Conservation (phyloP, 208 protist species). For the Porcisia hertigi region DNA sequence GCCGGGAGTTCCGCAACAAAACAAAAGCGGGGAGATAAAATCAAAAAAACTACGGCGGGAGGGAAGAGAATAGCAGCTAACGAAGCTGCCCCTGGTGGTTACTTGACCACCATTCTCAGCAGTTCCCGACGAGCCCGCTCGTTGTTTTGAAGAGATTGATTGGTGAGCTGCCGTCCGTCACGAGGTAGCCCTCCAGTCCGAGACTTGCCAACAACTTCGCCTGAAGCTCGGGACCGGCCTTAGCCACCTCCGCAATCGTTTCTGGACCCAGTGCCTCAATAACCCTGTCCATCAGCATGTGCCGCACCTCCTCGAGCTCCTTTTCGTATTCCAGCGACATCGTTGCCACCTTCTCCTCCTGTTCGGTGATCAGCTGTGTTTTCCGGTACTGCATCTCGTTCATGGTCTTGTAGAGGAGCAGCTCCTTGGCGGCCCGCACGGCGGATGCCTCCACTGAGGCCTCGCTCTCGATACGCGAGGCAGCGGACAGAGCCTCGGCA, state of each 20-base stretch:
- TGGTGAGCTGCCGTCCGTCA: constrained; percentile 91
- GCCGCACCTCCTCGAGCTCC: constrained; percentile 42
- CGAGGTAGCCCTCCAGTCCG: constrained; percentile 87
- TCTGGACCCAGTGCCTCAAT: constrained; percentile 71
- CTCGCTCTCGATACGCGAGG: constrained; percentile 89
- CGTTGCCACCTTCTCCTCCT: constrained; percentile 41
- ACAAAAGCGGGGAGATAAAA: not conserved
- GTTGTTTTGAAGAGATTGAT: constrained; percentile 93
- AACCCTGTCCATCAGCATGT: constrained; percentile 47
- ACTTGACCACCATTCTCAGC: not conserved
- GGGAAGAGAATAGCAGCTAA: not conserved
- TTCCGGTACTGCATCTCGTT: constrained; percentile 55
- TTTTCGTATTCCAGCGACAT: constrained; percentile 36
- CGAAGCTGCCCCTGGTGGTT: too few species aligned
- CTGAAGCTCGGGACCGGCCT: constrained; percentile 83
- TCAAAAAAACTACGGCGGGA: not conserved
- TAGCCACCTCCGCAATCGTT: constrained; percentile 81
- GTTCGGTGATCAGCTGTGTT: constrained; percentile 36
- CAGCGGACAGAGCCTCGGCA: constrained; percentile 86
- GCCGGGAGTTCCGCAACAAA: not conserved
- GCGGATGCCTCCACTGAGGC: constrained; percentile 73
- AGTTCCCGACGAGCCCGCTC: constrained; percentile 45
- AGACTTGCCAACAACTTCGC: constrained; percentile 73
- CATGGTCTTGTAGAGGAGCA: constrained; percentile 45
- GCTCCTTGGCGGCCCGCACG: constrained; percentile 76